A percentile compares a stretch with the other conserved stretches of the same genome.
Conservation (phyloP, 805 yeast species). For the Candida ovalis region DNA sequence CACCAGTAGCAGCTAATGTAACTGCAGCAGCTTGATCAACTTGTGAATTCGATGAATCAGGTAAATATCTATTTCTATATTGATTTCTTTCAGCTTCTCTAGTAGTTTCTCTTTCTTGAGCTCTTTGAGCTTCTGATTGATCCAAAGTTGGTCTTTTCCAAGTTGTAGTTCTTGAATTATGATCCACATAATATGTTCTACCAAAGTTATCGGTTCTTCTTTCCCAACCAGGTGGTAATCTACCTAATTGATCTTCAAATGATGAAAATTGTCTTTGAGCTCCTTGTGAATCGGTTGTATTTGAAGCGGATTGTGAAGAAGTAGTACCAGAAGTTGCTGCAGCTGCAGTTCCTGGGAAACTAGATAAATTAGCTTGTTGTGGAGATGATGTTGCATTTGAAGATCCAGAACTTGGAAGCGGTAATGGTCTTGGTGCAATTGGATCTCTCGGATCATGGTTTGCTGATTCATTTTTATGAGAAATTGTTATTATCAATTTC, state of each 20-base stretch:
- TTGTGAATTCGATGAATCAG: constrained; percentile 62
- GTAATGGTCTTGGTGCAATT: constrained; percentile 6
- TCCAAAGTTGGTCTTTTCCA: constrained; percentile 95
- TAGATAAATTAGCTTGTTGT: constrained; percentile 9
- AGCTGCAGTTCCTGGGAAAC: constrained; percentile 27
- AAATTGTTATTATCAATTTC: constrained; percentile 72
- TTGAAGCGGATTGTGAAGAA: constrained; percentile 17
- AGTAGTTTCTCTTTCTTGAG: constrained; percentile 54
- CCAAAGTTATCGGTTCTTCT: constrained; percentile 97
- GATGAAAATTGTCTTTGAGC: constrained; percentile 73
- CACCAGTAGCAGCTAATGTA: constrained; percentile 70
- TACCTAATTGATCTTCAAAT: constrained; percentile 94
- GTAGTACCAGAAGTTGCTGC: constrained; percentile 17
- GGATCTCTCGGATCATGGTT: constrained; percentile 29
- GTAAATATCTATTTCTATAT: constrained; percentile 86
- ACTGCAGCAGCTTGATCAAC: constrained; percentile 39
- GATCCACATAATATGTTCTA: constrained; percentile 96
- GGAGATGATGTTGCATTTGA: constrained; percentile 9
- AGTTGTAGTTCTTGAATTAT: constrained; percentile 96
- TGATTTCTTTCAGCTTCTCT: constrained; percentile 89
- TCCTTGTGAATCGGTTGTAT: constrained; percentile 24
- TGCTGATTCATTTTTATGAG: constrained; percentile 36
- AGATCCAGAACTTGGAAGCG: constrained; percentile 5
- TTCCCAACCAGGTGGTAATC: constrained; percentile 99
- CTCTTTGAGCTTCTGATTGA: constrained; percentile 68